Percentiles rank a stretch among this genome's conserved stretches.
Evolutionary conservation across 495 filamentous ascomycete genomes (phyloP).

Genomic region (Thermochaetoides thermophila): DNA sequence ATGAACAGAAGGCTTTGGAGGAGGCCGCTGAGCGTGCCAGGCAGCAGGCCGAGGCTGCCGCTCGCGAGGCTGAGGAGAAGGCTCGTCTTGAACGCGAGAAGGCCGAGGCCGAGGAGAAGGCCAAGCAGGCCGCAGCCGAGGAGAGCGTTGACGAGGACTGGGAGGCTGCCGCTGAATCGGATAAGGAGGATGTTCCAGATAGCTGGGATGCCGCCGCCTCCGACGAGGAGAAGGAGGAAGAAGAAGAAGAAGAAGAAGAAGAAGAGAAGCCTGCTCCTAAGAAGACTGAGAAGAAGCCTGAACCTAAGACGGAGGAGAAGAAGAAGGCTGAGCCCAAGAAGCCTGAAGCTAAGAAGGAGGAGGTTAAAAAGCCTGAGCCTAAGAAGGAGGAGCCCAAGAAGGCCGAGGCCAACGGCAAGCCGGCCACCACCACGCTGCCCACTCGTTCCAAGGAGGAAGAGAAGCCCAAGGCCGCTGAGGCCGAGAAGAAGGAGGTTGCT

Average conservation of each 20-base stretch:
- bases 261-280: constrained; percentile 9
- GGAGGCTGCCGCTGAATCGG: constrained; percentile 68
- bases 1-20: constrained; percentile 53
- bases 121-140: constrained; percentile 35
- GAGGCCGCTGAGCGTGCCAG: constrained; percentile 56
- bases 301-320: not conserved
- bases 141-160: constrained; percentile 65
- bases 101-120: constrained; percentile 38
- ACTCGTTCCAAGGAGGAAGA: constrained; percentile 61
- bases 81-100: constrained; percentile 31
- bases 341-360: constrained; percentile 15
- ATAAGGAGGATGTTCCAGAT: constrained; percentile 68
- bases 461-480: constrained; percentile 49
- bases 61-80: constrained; percentile 44
- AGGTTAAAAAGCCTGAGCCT: no score
- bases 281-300: no score
- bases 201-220: constrained; percentile 86
- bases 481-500: constrained; percentile 77
- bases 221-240: constrained; percentile 43
- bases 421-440: no score
- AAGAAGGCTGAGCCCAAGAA: constrained; percentile 10
- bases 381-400: constrained; percentile 16
- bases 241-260: constrained; percentile 10
- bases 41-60: constrained; percentile 48
- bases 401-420: no score